Evolutionary conservation across 2,329 filamentous ascomycete species (phyloP).

Genomic region (Monilinia vaccinii-corymbosi): DNA sequence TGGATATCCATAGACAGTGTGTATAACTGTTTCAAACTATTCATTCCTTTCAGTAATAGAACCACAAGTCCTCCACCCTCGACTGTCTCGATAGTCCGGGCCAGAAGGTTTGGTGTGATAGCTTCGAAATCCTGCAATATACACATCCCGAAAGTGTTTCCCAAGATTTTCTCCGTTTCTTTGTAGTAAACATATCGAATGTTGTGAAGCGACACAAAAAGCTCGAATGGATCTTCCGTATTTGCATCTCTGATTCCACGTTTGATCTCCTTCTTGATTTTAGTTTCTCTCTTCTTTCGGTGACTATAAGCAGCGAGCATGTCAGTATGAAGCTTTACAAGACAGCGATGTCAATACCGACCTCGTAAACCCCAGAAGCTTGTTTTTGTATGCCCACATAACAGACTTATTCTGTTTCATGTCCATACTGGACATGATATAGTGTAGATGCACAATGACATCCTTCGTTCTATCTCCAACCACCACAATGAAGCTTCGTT

Average conservation of each 20-base stretch:
- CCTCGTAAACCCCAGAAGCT: slow-evolving; percentile 86
- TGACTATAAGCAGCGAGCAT: slow-evolving; percentile 47
- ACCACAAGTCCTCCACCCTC: slow-evolving; percentile 91
- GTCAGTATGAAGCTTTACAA: not conserved
- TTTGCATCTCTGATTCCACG: slow-evolving; percentile 88
- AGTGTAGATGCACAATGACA: slow-evolving; percentile 90
- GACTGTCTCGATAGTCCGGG: slow-evolving; percentile 92
- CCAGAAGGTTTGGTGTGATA: slow-evolving; percentile 91
- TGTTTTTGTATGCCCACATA: slow-evolving; percentile 98
- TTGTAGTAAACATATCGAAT: slow-evolving; percentile 99
- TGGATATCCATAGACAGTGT: slow-evolving; percentile 97
- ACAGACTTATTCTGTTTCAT: slow-evolving; percentile 95
- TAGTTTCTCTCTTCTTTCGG: slow-evolving; percentile 94
- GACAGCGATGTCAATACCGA: slow-evolving; percentile 25
- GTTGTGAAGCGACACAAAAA: slow-evolving; percentile 92
- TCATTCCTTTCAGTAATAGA: slow-evolving; percentile 90
- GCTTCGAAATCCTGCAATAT: slow-evolving; percentile 98
- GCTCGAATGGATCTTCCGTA: slow-evolving; percentile 88
- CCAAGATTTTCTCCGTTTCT: slow-evolving; percentile 96
- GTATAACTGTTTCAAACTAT: slow-evolving; percentile 92
- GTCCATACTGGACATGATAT: slow-evolving; percentile 83
- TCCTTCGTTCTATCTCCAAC: slow-evolving; percentile 93
- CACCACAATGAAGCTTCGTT: slow-evolving; percentile 94
- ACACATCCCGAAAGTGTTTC: slow-evolving; percentile 97
- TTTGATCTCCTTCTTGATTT: slow-evolving; percentile 98